Evolutionary conservation across 257 asterid species (phyloP).

Genomic region (Solanum paucissectum): DNA sequence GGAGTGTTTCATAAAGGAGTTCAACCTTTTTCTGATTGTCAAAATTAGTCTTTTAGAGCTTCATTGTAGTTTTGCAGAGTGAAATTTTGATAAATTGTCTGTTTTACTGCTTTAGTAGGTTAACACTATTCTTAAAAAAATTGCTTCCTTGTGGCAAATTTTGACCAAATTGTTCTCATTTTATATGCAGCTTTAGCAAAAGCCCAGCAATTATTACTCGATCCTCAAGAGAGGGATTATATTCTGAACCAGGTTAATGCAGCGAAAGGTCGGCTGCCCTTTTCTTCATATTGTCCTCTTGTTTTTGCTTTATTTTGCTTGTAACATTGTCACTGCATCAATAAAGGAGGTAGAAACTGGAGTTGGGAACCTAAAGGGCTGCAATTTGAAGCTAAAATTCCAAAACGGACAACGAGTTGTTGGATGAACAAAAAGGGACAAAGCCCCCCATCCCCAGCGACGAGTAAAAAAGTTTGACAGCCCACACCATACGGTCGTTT

Average conservation of each 20-base stretch:
- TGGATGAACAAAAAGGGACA: neutral
- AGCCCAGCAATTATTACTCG: slow-evolving; percentile 83
- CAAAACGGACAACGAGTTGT: neutral
- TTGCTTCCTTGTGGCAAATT: neutral
- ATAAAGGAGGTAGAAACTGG: neutral
- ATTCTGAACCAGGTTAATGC: slow-evolving; percentile 77
- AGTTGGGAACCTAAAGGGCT: neutral
- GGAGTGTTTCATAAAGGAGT: neutral
- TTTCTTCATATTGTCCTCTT: neutral
- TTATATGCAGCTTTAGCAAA: slow-evolving; percentile 71
- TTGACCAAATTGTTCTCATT: neutral
- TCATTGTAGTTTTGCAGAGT: neutral
- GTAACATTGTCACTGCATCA: neutral
- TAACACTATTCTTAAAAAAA: neutral
- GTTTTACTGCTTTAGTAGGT: neutral
- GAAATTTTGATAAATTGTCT: neutral
- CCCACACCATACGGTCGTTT: neutral
- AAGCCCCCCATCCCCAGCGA: neutral
- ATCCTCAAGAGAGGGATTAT: slow-evolving; percentile 89
- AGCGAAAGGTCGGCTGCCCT: slow-evolving; percentile 58
- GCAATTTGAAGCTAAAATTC: neutral
- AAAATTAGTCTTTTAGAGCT: neutral
- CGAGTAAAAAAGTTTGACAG: neutral
- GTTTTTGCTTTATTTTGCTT: neutral
- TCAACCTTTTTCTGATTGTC: neutral